Evolutionary conservation across 805 yeast genomes (phyloP).

Genomic region (Scheffersomyces stipitis): DNA sequence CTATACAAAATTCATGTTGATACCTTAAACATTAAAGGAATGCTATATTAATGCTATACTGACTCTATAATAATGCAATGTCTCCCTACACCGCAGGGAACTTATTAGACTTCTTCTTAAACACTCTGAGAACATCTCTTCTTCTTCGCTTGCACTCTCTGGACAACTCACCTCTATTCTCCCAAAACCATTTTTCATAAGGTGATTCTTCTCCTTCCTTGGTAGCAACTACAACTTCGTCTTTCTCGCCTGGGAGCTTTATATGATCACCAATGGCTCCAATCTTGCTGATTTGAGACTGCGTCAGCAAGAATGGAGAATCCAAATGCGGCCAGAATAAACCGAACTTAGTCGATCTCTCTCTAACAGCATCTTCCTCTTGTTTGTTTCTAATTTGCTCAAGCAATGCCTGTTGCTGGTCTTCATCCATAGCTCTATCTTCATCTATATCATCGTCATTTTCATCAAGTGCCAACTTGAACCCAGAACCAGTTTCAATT

Average conservation of each 20-base stretch:
- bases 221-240: slow-evolving; percentile 13
- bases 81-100: no score
- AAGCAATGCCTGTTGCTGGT: slow-evolving; percentile 24
- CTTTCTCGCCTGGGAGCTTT: slow-evolving; percentile 37
- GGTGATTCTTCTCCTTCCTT: slow-evolving; percentile 39
- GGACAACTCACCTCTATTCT: slow-evolving; percentile 75
- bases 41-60: no score
- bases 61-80: no score
- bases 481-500: slow-evolving; percentile 14
- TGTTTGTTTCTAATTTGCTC: slow-evolving; percentile 32
- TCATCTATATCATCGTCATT: slow-evolving; percentile 50
- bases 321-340: slow-evolving; percentile 80
- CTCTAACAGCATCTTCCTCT: slow-evolving; percentile 24
- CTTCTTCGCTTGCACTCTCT: slow-evolving; percentile 71
- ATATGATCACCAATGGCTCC: slow-evolving; percentile 31
- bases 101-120: slow-evolving; percentile 42
- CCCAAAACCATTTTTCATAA: slow-evolving; percentile 82
- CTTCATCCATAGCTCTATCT: slow-evolving; percentile 19
- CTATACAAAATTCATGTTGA: no score
- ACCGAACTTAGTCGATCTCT: slow-evolving; percentile 34
- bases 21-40: no score
- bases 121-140: slow-evolving; percentile 67
- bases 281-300: slow-evolving; percentile 70
- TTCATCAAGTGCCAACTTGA: slow-evolving; percentile 41
- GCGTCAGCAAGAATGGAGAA: slow-evolving; percentile 86